These are phyloP conservation scores for Suhomyces choctaworum DNA, from an alignment of 1,139 yeast genomes.

Conservation along the genomic window DNA sequence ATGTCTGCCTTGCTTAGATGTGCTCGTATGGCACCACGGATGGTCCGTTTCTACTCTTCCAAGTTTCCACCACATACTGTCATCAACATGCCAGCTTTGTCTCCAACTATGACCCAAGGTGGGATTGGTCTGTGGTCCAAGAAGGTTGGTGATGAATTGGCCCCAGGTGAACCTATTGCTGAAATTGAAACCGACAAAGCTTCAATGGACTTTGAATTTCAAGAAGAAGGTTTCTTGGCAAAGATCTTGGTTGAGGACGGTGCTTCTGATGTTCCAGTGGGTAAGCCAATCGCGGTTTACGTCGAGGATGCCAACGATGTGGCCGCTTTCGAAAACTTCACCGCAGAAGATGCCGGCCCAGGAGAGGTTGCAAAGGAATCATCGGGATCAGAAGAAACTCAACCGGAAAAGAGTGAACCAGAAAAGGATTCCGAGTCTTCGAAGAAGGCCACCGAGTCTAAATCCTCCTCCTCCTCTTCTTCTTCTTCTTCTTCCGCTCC, in stretches of 20 bases:
- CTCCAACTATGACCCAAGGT: conserved; percentile 98
- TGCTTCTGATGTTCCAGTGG: conserved; percentile 86
- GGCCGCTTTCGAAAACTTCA: conserved; percentile 81
- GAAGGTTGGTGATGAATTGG: conserved; percentile 79
- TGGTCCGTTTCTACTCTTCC: conserved; percentile 44
- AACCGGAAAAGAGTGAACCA: conserved; percentile 31
- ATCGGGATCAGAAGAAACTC: conserved; percentile 19
- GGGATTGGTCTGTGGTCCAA: conserved; percentile 87
- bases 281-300: conserved; percentile 94
- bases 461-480: conserved; percentile 24
- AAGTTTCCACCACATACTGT: conserved; percentile 67
- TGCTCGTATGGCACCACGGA: conserved; percentile 14
- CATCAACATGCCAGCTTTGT: conserved; percentile 87
- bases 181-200: conserved; percentile 99
- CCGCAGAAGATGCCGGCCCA: conserved; percentile 79
- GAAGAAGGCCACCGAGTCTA: conserved; percentile 14
- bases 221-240: conserved; percentile 95
- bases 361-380: conserved; percentile 39
- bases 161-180: conserved; percentile 92
- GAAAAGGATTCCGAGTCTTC: conserved; percentile 28
- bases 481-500: conserved; percentile 36
- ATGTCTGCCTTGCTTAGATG: conserved; percentile 15
- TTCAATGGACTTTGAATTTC: conserved; percentile 98
- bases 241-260: conserved; percentile 87
- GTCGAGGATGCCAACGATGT: conserved; percentile 88